Percentiles rank a stretch among this genome's conserved stretches.
These are phyloP conservation scores for Euryodendron excelsum DNA, from an alignment of 148 eudicot genomes.

Conservation along the genomic window DNA sequence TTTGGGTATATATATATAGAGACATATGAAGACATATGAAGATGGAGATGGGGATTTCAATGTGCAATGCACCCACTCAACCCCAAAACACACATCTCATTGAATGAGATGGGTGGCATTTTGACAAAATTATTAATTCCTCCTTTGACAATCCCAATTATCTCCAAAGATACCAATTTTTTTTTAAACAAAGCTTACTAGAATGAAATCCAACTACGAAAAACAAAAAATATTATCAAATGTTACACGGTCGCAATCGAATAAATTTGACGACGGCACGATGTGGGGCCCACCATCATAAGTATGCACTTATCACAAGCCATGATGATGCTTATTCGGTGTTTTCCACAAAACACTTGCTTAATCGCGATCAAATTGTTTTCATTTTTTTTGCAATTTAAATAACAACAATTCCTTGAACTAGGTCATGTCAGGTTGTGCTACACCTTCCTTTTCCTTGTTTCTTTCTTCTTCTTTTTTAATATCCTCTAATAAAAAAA, in stretches of 20 bases:
- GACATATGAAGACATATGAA: background rate
- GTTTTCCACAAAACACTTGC: background rate
- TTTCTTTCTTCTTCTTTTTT: no score
- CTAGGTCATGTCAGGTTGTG: no score
- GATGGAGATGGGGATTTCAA: constrained; percentile 13
- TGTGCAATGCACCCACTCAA: constrained; percentile 20
- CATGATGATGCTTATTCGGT: background rate
- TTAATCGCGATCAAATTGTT: background rate
- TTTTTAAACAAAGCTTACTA: background rate
- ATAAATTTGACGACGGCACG: background rate
- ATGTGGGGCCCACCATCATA: background rate
- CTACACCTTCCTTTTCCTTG: no score
- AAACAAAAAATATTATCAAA: background rate
- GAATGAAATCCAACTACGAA: background rate
- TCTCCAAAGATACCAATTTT: constrained; percentile 11
- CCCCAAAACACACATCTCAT: no score
- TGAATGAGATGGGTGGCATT: constrained; percentile 10
- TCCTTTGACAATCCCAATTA: constrained; percentile 21
- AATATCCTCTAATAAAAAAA: no score
- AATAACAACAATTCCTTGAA: no score
- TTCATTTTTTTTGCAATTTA: no score
- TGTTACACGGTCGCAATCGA: background rate
- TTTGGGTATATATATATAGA: no score
- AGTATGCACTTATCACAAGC: constrained; percentile 1
- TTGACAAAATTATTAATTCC: background rate